A percentile compares a stretch with the other conserved stretches of the same genome.
These are phyloP conservation scores for Claviceps quebecensis DNA, from an alignment of 2,329 filamentous ascomycete genomes.

Conservation along the genomic window DNA sequence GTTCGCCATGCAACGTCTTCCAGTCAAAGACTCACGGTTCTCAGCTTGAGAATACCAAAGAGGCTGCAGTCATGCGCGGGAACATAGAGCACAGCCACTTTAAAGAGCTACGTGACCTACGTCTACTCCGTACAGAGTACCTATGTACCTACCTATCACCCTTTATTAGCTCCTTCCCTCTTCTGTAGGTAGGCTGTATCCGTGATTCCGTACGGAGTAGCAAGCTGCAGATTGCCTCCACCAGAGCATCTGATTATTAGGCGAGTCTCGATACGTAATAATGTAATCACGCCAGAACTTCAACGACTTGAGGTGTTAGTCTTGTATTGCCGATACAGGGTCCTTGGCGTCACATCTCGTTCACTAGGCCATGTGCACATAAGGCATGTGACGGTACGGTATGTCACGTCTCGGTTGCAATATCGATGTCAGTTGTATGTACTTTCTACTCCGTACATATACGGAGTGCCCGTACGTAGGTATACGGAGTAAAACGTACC, in stretches of 20 bases:
- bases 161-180: neutral
- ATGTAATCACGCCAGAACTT: neutral
- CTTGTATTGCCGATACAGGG: neutral
- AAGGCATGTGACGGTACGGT: too few species aligned
- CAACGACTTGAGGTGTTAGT: neutral
- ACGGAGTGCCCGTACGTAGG: too few species aligned
- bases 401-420: too few species aligned
- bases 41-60: neutral
- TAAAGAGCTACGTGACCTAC: neutral
- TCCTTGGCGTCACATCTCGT: neutral
- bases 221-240: neutral
- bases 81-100: neutral
- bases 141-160: neutral
- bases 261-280: neutral
- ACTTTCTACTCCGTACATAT: too few species aligned
- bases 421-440: too few species aligned
- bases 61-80: neutral
- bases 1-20: neutral
- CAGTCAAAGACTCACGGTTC: too few species aligned
- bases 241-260: neutral
- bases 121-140: too few species aligned
- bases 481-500: too few species aligned
- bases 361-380: neutral
- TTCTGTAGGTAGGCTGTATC: neutral
- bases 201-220: too few species aligned